Evolutionary conservation across 2,329 filamentous ascomycete species (phyloP).

Genomic region (Botrytis medusae): DNA sequence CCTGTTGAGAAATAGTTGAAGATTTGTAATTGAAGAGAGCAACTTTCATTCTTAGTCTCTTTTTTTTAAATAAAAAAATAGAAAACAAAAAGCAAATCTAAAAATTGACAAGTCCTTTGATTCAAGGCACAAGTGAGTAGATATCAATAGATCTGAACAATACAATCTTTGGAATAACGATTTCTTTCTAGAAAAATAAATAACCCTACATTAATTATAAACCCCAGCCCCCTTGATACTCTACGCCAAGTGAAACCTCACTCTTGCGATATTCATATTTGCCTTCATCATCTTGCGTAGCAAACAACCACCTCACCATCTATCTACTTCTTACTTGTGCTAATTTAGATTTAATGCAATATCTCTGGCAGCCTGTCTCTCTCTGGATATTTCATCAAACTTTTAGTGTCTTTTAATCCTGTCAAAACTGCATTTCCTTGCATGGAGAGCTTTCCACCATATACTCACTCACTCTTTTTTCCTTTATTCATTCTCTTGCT

Average conservation of each 20-base stretch:
- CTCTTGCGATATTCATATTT: neutral
- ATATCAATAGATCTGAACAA: too few relatives aligned
- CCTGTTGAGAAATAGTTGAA: too few relatives aligned
- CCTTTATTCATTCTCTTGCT: neutral
- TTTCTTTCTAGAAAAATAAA: neutral
- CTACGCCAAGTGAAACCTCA: neutral
- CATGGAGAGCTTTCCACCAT: neutral
- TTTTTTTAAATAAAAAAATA: too few relatives aligned
- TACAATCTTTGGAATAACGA: accelerated
- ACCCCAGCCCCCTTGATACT: neutral
- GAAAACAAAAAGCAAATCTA: too few relatives aligned
- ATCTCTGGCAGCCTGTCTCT: neutral
- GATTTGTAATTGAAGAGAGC: too few relatives aligned
- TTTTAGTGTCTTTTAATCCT: neutral
- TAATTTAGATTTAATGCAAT: neutral
- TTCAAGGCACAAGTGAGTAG: neutral
- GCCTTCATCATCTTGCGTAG: neutral
- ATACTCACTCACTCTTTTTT: neutral
- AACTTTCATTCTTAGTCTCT: too few relatives aligned
- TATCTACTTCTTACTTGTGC: neutral
- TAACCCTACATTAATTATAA: neutral
- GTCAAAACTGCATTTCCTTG: neutral
- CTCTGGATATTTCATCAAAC: accelerated
- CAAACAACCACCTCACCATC: neutral
- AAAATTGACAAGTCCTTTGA: neutral